Conservation (phyloP, 139 green algal species). For the Chlamydomonas sphaeroides region DNA sequence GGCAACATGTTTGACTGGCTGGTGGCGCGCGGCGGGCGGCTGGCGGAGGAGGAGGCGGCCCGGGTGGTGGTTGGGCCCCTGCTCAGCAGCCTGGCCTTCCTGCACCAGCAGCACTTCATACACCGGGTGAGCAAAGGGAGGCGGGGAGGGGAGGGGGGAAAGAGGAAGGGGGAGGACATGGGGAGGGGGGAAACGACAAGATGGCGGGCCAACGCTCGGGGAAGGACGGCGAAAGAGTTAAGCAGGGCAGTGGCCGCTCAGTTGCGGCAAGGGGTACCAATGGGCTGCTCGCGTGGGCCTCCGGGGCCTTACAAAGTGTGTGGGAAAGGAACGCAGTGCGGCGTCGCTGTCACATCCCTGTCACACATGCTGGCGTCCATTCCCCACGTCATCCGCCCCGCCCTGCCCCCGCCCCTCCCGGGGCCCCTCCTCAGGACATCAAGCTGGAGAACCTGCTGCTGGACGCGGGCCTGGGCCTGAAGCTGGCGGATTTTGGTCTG, state of each 20-base stretch:
- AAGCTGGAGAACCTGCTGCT: slow-evolving; percentile 92
- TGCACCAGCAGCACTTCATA: slow-evolving; percentile 78
- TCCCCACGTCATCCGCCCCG: too few relatives aligned
- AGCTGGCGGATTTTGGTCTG: slow-evolving; percentile 63
- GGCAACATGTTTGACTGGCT: slow-evolving; percentile 63
- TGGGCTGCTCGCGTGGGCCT: too few relatives aligned
- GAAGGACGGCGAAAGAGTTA: too few relatives aligned
- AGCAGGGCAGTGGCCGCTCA: too few relatives aligned
- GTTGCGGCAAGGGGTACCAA: too few relatives aligned
- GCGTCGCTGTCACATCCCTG: too few relatives aligned
- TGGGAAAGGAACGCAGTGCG: too few relatives aligned
- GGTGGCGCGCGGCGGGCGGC: slow-evolving; percentile 26
- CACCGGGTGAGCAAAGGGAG: slow-evolving; percentile 74
- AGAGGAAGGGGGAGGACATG: not conserved
- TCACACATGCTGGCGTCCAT: too few relatives aligned
- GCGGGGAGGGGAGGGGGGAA: not conserved
- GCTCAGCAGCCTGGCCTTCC: slow-evolving; percentile 52
- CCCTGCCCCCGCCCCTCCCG: too few relatives aligned
- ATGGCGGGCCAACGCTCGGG: too few relatives aligned
- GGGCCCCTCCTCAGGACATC: slow-evolving; percentile 92
- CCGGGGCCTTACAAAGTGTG: too few relatives aligned
- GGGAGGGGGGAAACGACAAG: not conserved
- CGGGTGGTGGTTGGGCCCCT: slow-evolving; percentile 51
- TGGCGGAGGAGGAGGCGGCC: slow-evolving; percentile 47
- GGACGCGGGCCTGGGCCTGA: slow-evolving; percentile 32